Base-by-base conservation (phyloP, 768 basidiomycete genomes). In the Amanita rubescens region DNA sequence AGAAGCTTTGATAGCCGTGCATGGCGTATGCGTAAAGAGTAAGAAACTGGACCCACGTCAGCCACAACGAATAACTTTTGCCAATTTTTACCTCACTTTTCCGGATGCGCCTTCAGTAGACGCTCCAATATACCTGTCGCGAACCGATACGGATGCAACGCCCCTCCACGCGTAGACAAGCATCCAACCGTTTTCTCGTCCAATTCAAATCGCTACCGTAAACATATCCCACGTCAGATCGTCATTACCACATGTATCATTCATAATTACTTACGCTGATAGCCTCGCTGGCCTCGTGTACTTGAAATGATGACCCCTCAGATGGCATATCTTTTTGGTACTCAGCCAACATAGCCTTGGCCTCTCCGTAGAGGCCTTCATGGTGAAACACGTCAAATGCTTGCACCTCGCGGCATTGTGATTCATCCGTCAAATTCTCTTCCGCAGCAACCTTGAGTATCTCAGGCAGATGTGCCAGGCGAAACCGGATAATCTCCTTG, bases 141-240 rank as follows among this genome's bases (percentile, higher is more conserved):
- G 27, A 85, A 71, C 17, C 82, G 79, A 63, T 89, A 89, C 0
- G 86, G 82, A 55, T 88, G 84, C 25, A 84, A 66, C 0, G 86
- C 81, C 1, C 82, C 85, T 1, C 79, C 86, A 0, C 65, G 65
- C 22, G 76, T 79, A 11, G 69, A 62, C 39, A 87, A 71, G 54
- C 76, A 78, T 0, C 84, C 86, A 1, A 71, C 62, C 2, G 71
- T 71, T 0, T 69, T 60, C 3, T 66, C 61, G 0, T 78, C 71
- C 4, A 87, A 65, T 59, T 76, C 73, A 25, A 78, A 72, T 53
- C 66, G 70, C 85, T 87, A 54, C 7, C 33, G 11, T 9, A 22
- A 24, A 22, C 17, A 46, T 9, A 32, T 22, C 20, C n/a, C 12
- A 34, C 49, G 17, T 44, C 32, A 58, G 11, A 22, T 12, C 43